Conservation (phyloP, 2,329 filamentous ascomycete species). For the Talaromyces amestolkiae region DNA sequence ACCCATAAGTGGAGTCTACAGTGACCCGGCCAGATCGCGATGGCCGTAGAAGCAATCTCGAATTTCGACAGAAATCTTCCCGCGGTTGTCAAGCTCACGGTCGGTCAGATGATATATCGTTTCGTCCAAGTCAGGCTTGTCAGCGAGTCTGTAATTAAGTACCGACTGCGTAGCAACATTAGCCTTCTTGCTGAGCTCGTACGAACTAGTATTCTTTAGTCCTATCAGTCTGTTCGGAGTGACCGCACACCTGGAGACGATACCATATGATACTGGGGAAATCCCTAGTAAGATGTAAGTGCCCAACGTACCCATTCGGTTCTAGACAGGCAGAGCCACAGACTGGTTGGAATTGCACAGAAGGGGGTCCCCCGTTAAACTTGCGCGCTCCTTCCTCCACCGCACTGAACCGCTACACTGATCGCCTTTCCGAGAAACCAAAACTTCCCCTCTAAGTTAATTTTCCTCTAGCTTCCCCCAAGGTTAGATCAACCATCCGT, state of each 20-base stretch:
- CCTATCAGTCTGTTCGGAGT: neutral
- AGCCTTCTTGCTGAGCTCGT: neutral
- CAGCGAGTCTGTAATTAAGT: no score
- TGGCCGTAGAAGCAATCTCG: neutral
- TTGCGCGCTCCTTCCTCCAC: neutral
- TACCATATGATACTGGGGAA: neutral
- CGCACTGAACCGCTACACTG: neutral
- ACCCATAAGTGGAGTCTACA: neutral
- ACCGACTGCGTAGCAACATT: neutral
- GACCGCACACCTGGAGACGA: neutral
- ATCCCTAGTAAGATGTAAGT: neutral
- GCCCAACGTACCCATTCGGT: neutral
- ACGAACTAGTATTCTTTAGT: neutral
- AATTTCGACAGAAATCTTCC: conserved; percentile 2
- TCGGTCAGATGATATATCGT: neutral
- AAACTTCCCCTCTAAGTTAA: neutral
- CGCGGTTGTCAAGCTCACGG: neutral
- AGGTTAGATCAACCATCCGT: neutral
- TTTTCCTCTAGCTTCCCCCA: neutral
- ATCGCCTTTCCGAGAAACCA: neutral
- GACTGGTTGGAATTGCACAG: neutral
- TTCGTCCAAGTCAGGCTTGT: neutral
- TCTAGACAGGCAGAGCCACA: neutral
- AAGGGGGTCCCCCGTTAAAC: neutral
- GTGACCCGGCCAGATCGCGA: neutral